Evolutionary conservation across 2,329 filamentous ascomycete genomes (phyloP).

Genomic region (Pseudogymnoascus sp.): DNA sequence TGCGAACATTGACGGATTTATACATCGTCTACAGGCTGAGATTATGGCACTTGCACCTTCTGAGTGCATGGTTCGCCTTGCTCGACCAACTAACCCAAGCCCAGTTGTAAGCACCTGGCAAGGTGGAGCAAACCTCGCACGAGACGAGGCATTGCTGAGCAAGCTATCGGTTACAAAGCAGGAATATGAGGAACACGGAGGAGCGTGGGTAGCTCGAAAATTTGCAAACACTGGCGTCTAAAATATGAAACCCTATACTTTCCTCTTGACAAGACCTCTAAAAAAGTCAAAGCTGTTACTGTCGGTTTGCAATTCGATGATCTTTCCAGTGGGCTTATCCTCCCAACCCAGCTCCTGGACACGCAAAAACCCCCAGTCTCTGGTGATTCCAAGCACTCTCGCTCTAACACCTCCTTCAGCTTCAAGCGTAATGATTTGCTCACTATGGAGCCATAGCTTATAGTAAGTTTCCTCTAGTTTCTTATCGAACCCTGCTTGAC

Average conservation of each 20-base stretch:
- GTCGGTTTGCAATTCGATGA: slow-evolving; percentile 84
- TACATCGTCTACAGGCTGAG: slow-evolving; percentile 68
- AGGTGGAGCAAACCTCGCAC: slow-evolving; percentile 71
- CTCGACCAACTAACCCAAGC: slow-evolving; percentile 38
- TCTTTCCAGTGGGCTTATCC: slow-evolving; percentile 64
- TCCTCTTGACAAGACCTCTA: slow-evolving; percentile 73
- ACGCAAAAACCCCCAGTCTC: slow-evolving; percentile 80
- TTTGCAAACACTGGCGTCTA: slow-evolving; percentile 39
- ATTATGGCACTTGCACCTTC: slow-evolving; percentile 62
- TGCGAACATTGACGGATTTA: slow-evolving; percentile 68
- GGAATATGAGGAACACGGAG: slow-evolving; percentile 84
- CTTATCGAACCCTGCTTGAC: slow-evolving; percentile 62
- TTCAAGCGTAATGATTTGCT: slow-evolving; percentile 65
- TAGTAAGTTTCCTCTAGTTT: slow-evolving; percentile 73
- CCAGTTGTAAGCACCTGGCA: slow-evolving; percentile 76
- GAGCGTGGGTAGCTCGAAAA: slow-evolving; percentile 61
- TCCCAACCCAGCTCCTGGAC: slow-evolving; percentile 73
- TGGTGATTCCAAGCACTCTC: slow-evolving; percentile 74
- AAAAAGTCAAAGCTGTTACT: slow-evolving; percentile 99
- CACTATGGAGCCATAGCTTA: slow-evolving; percentile 73
- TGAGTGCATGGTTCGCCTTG: slow-evolving; percentile 69
- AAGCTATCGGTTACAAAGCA: slow-evolving; percentile 69
- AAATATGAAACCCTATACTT: slow-evolving; percentile 30
- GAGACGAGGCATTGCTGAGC: slow-evolving; percentile 53
- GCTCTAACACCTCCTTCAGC: slow-evolving; percentile 67